Conservation (phyloP, 169 alveolate species). For the Blepharisma undulans region DNA sequence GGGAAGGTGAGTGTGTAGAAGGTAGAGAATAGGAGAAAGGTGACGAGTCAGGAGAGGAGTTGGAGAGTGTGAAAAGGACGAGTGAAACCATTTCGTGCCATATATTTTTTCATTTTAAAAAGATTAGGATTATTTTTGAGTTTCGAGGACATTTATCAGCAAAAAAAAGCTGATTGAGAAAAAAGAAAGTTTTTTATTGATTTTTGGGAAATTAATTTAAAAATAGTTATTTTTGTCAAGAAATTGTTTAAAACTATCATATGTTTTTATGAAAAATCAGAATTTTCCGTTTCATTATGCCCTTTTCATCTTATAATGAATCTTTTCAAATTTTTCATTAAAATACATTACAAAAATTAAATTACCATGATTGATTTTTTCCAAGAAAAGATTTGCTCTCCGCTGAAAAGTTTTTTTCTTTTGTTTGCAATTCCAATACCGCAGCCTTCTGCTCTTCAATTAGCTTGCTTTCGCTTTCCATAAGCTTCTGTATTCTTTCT, state of each 20-base stretch:
- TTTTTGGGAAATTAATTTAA: background rate
- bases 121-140: background rate
- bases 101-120: background rate
- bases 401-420: background rate
- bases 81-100: background rate
- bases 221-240: background rate
- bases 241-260: too few species aligned
- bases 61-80: background rate
- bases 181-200: background rate
- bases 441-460: background rate
- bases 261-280: background rate
- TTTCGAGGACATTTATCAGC: background rate
- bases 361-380: background rate
- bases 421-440: background rate
- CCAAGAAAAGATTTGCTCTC: background rate
- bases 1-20: too few species aligned
- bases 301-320: background rate
- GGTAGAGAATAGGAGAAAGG: too few species aligned
- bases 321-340: too few species aligned
- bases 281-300: background rate
- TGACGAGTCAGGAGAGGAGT: background rate
- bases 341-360: background rate
- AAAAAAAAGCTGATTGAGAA: background rate
- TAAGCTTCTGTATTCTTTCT: background rate
- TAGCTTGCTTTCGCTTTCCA: background rate